Conservation (phyloP, 495 filamentous ascomycete species). For the Talaromyces thailandensis region DNA sequence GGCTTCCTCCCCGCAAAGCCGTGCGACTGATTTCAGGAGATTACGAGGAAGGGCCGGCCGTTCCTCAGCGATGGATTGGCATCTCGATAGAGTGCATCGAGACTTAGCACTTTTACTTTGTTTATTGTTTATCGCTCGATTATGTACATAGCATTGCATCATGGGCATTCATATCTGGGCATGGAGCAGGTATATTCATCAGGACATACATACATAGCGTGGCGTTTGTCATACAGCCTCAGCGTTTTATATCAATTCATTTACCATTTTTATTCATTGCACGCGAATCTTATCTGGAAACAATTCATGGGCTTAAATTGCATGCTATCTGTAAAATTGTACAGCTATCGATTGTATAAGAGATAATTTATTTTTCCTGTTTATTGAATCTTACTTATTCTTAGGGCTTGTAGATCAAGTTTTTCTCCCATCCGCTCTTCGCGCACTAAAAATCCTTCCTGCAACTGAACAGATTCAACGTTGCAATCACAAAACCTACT, state of each 20-base stretch:
- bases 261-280: background rate
- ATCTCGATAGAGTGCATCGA: constrained; percentile 20
- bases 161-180: background rate
- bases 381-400: background rate
- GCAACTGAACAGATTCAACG: background rate
- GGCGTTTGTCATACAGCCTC: background rate
- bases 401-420: background rate
- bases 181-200: constrained; percentile 1
- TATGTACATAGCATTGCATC: constrained; percentile 5
- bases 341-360: background rate
- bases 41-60: constrained; percentile 22
- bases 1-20: constrained; percentile 72
- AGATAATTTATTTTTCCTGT: background rate
- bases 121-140: background rate
- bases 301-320: background rate
- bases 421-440: background rate
- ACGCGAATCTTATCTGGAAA: background rate
- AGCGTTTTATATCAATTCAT: background rate
- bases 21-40: constrained; percentile 20
- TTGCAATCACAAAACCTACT: background rate
- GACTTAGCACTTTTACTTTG: background rate
- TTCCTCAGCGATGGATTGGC: constrained; percentile 35
- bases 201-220: constrained; percentile 1
- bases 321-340: too few species aligned
- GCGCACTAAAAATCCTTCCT: background rate